Evolutionary conservation across 2,329 filamentous ascomycete species (phyloP).

Genomic region (Colletotrichum caudatum): DNA sequence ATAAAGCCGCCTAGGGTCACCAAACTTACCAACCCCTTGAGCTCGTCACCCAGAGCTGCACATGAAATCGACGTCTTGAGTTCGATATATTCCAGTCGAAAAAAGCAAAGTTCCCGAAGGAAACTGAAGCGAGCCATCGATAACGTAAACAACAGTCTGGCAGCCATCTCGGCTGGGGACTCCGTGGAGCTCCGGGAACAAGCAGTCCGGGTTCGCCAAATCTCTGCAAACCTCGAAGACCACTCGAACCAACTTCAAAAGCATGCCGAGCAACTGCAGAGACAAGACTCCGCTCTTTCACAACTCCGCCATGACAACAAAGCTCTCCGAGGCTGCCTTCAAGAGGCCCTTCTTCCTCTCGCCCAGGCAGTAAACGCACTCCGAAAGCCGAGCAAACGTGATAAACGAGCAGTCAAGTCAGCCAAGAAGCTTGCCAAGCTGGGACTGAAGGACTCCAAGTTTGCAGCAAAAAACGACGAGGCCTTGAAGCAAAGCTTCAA

Average conservation of each 20-base stretch:
- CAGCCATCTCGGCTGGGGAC: neutral
- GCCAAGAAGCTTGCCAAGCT: neutral
- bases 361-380: neutral
- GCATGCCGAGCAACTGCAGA: neutral
- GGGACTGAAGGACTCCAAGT: conserved; percentile 4
- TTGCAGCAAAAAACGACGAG: neutral
- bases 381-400: conserved; percentile 4
- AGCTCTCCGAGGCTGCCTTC: neutral
- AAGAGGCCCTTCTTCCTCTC: neutral
- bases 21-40: too few species aligned
- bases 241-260: neutral
- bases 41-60: neutral
- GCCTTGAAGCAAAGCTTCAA: neutral
- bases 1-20: neutral
- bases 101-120: neutral
- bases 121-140: neutral
- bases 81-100: neutral
- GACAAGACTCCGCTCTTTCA: neutral
- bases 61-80: neutral
- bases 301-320: conserved; percentile 2
- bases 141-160: neutral
- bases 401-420: neutral
- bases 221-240: neutral
- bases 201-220: neutral
- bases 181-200: neutral